Evolutionary conservation across 139 green algal species (phyloP), one percentile per base, ranked within the genome.

Genomic region (Asterochloris erici): DNA sequence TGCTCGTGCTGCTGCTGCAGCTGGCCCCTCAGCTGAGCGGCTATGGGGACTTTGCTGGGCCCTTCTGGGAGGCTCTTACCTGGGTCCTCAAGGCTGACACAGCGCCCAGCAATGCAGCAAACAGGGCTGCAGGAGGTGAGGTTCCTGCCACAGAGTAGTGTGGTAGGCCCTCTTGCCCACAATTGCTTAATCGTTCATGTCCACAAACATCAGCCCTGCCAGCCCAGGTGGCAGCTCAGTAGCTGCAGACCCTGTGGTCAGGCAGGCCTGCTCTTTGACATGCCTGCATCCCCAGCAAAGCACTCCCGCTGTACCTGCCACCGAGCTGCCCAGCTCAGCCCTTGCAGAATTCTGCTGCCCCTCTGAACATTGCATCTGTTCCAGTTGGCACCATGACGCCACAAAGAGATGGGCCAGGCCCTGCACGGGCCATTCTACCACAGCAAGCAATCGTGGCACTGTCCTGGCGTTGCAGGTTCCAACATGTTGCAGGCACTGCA

Each of bases 61-160:
- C 23, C 0, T 80, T 70, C 60, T 80, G 68, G 15, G 60, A 80
- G 76, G n/a, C 68, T n/a, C 61, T 80, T 16, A 80, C 76, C 10
- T 80, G 76, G 76, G 54, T 80, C 24, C 12, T 70, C 24, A 70
- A 24, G 12, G 24, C 24, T 1, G 68, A 61, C 23, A 61, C 76
- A 47, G 47, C 60, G 24, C 13, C 76, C 19, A 62, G 23, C 11
- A 80, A 61, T 24, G 19, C 60, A 12, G 68, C 54, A n/a, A 80
- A 69, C 60, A 80, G 68, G 76, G 24, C 13, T 60, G 74, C 38
- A 29, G 73, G 71, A 12, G 26, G 28, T 66, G 76, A 54, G 24
- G 23, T 28, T 61, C 2, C 68, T 70, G 23, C 54, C 76, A 13
- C 23, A 71, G 66, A n/a, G 21, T 71, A 9, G 13, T 11, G 12